phyloP scores from a whole-genome alignment of 306 rosid genomes.

The Fragaria iinumae region DNA sequence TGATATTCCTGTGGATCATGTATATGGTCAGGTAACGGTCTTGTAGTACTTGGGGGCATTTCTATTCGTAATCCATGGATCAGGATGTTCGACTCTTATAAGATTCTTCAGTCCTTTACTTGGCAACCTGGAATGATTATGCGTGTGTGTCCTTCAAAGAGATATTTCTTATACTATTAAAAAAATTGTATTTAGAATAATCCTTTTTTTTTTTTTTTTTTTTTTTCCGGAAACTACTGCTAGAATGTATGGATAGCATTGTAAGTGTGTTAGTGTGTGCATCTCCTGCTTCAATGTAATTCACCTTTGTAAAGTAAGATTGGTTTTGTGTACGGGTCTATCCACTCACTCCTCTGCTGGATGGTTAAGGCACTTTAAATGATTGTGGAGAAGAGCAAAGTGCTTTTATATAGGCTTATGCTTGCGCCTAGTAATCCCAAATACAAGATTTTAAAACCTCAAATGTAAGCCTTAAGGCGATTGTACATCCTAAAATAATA shows the following conservation, averaged over 20 bases:
- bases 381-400: background rate
- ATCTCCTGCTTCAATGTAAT: background rate
- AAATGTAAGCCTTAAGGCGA: background rate
- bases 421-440: background rate
- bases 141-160: background rate
- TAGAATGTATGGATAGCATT: background rate
- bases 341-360: background rate
- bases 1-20: constrained; percentile 98
- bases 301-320: background rate
- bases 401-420: background rate
- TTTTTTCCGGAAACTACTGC: background rate
- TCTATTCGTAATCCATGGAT: constrained; percentile 1
- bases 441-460: background rate
- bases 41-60: background rate
- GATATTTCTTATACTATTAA: background rate
- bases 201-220: no score
- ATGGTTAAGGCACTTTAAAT: background rate
- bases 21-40: constrained; percentile 80
- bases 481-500: background rate
- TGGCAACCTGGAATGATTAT: constrained; percentile 3
- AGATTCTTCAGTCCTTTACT: constrained; percentile 1
- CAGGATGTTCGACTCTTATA: background rate
- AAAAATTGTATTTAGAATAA: background rate
- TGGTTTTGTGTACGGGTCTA: background rate
- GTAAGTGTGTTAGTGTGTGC: background rate